phyloP scores from a whole-genome alignment of 495 filamentous ascomycete species.

The Jackrogersella minutella region DNA sequence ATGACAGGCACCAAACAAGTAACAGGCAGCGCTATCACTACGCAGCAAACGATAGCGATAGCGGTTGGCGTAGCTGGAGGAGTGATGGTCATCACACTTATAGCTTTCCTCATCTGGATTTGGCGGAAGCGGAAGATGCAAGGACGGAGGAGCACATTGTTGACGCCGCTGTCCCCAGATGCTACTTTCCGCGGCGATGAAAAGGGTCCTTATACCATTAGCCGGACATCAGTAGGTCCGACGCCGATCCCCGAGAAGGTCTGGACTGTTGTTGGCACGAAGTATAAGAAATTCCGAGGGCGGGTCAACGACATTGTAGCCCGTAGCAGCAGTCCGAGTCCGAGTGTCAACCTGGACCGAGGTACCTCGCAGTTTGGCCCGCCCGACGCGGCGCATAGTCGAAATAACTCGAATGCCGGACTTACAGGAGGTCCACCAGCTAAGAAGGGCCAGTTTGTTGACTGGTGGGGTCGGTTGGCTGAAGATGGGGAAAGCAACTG shows the following conservation, averaged over 20 bases:
- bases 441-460: slow-evolving; percentile 47
- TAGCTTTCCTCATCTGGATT: slow-evolving; percentile 58
- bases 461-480: slow-evolving; percentile 53
- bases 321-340: slow-evolving; percentile 46
- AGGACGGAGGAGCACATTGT: slow-evolving; percentile 52
- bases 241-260: slow-evolving; percentile 51
- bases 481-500: slow-evolving; percentile 50
- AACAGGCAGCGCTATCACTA: slow-evolving; percentile 40
- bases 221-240: slow-evolving; percentile 52
- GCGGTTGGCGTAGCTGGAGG: slow-evolving; percentile 61
- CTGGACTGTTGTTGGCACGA: slow-evolving; percentile 48
- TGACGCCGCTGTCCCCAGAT: slow-evolving; percentile 54
- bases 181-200: slow-evolving; percentile 39
- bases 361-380: slow-evolving; percentile 62
- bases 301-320: slow-evolving; percentile 49
- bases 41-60: slow-evolving; percentile 51
- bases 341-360: slow-evolving; percentile 58
- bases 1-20: slow-evolving; percentile 17
- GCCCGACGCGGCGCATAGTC: slow-evolving; percentile 47
- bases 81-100: slow-evolving; percentile 52
- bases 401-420: slow-evolving; percentile 44
- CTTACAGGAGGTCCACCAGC: slow-evolving; percentile 21
- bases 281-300: slow-evolving; percentile 48
- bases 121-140: slow-evolving; percentile 52
- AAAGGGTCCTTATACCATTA: slow-evolving; percentile 54